Evolutionary conservation across 148 eudicot genomes (phyloP).

Genomic region (Hydrangea macrophylla): DNA sequence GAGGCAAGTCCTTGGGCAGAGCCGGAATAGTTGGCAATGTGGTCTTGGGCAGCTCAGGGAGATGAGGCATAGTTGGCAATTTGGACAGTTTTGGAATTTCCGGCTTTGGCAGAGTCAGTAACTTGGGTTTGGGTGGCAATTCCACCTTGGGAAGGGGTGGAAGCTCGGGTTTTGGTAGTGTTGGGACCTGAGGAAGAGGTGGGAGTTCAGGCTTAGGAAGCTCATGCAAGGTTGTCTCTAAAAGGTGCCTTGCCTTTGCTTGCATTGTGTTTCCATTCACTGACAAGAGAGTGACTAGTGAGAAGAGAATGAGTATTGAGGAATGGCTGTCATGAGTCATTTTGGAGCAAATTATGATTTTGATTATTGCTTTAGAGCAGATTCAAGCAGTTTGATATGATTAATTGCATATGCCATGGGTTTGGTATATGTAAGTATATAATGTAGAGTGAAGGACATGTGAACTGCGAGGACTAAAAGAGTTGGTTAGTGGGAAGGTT

Average conservation of each 20-base stretch:
- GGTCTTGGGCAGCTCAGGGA: background rate
- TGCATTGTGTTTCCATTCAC: background rate
- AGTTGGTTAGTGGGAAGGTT: background rate
- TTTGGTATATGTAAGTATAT: background rate
- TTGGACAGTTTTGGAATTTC: constrained; percentile 10
- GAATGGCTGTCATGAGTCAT: constrained; percentile 1
- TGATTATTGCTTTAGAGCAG: background rate
- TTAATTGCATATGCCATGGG: too few species aligned
- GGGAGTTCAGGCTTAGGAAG: constrained; percentile 16
- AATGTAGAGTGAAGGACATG: background rate
- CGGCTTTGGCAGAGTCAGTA: too few species aligned
- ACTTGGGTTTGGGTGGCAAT: constrained; percentile 1
- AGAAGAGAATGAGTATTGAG: background rate
- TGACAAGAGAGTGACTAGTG: constrained; percentile 15
- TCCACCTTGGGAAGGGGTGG: constrained; percentile 9
- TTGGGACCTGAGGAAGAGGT: background rate
- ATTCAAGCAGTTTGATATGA: background rate
- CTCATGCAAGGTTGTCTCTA: constrained; percentile 19
- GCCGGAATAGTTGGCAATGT: background rate
- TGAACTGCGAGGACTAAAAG: background rate
- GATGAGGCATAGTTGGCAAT: constrained; percentile 1
- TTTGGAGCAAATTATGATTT: too few species aligned
- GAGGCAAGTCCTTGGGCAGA: background rate
- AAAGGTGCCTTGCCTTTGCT: constrained; percentile 19
- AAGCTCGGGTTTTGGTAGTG: background rate